Base-by-base conservation (phyloP, 2,329 filamentous ascomycete genomes). In the Orbilia oligospora region DNA sequence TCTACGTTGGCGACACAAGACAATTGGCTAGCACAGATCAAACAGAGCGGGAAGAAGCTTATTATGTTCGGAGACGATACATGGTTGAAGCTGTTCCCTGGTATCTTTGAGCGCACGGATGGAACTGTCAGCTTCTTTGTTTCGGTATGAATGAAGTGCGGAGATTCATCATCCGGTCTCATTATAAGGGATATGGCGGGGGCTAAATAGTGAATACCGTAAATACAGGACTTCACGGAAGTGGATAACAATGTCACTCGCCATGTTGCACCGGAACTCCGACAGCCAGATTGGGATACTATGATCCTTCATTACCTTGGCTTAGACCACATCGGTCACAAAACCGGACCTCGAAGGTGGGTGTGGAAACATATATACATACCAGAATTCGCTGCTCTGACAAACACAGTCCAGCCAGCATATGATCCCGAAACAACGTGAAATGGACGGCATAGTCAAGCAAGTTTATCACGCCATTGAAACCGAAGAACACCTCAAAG, bases 71-170 rank as follows among this genome's bases (percentile, higher is more conserved):
- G 96, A 61, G 96, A 99, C 83, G 96, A 99, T 84, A 99, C 96
- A 20, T 99, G 96, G 97, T 86, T 99, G 81, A 98, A 97, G 86
- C 87, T 99, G 14, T 99, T 99, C 82, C 96, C 96, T 0, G 90
- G 89, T 16, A 93, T 92, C 58, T 99, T 99, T 85, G 90, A 91
- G 81, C 90, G 94, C 48, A 88, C 90, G 64, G 97, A 99, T 84
- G 96, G 97, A 58, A 99, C 96, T 1, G 94, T 94, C 71, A 98
- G 95, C 86, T 99, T 99, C 85, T 99, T 98, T 85, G 96, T 99
- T 82, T 94, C 96, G 84, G 93, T 97, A 78, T 58, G 84, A 87
- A 75, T 65, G 33, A 36, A 36, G 33, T 9, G 33, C 33, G 33
- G 33, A 67, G 20, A 9, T 65, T 36, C 65, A 48, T 53, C 38